Conservation (phyloP, 2,329 filamentous ascomycete genomes). For the Colletotrichum sp. region DNA sequence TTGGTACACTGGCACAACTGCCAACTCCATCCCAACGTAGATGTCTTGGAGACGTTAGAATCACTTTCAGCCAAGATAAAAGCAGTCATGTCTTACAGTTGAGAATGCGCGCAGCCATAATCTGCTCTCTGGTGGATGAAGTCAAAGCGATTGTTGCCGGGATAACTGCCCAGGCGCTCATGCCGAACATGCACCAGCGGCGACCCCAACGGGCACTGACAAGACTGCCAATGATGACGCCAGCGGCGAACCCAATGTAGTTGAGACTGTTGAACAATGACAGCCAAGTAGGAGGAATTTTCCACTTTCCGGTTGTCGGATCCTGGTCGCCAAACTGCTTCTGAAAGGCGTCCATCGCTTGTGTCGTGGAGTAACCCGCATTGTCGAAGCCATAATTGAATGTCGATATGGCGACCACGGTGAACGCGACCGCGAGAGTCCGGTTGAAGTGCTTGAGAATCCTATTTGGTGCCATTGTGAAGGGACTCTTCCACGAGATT, state of each 20-base stretch:
- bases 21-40: constrained; percentile 44
- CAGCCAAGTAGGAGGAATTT: constrained; percentile 32
- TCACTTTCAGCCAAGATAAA: neutral
- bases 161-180: constrained; percentile 39
- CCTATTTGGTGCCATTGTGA: neutral
- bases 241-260: constrained; percentile 35
- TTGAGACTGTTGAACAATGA: constrained; percentile 40
- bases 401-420: constrained; percentile 35
- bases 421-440: constrained; percentile 20
- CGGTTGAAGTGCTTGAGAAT: constrained; percentile 13
- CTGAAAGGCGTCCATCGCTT: constrained; percentile 41
- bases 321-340: constrained; percentile 34
- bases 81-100: constrained; percentile 25
- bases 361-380: constrained; percentile 33
- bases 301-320: constrained; percentile 21
- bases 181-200: constrained; percentile 37
- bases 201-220: constrained; percentile 35
- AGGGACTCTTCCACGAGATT: neutral
- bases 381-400: constrained; percentile 47
- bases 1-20: constrained; percentile 40
- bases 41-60: constrained; percentile 23
- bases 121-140: constrained; percentile 30
- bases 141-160: constrained; percentile 37
- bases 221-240: constrained; percentile 27
- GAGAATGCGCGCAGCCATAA: constrained; percentile 38